These are phyloP conservation scores for Chara braunii DNA, from an alignment of 139 green algal species.

Conservation along the genomic window DNA sequence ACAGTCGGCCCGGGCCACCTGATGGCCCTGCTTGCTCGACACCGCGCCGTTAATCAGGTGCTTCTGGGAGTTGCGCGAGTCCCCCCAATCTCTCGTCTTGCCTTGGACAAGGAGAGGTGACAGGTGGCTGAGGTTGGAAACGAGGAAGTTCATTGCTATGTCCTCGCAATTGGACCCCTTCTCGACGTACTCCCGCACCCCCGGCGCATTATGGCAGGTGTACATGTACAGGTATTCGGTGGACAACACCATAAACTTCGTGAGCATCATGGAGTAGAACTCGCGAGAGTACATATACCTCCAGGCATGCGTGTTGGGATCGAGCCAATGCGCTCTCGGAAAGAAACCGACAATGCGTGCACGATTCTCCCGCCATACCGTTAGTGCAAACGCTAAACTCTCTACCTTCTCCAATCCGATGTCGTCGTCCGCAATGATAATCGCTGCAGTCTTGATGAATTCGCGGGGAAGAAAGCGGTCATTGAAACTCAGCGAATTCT, in stretches of 20 bases:
- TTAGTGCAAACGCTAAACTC: constrained; percentile 17
- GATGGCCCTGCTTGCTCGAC: constrained; percentile 5
- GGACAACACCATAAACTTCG: constrained; percentile 30
- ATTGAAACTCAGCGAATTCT: constrained; percentile 29
- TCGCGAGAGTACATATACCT: constrained; percentile 26
- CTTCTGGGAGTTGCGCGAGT: constrained; percentile 32
- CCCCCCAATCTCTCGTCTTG: constrained; percentile 23
- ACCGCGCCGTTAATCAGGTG: constrained; percentile 21
- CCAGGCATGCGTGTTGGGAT: neutral
- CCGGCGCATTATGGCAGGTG: constrained; percentile 13
- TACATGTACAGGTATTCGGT: constrained; percentile 32
- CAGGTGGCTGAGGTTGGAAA: constrained; percentile 3
- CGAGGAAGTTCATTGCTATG: constrained; percentile 41
- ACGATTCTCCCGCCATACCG: constrained; percentile 26
- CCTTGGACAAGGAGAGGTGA: constrained; percentile 24
- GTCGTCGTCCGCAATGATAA: constrained; percentile 34
- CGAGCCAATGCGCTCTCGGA: constrained; percentile 20
- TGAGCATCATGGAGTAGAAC: constrained; percentile 36
- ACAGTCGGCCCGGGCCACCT: constrained; percentile 22
- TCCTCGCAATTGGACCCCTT: constrained; percentile 33
- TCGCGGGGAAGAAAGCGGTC: constrained; percentile 31
- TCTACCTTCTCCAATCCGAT: constrained; percentile 23
- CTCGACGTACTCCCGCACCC: constrained; percentile 33
- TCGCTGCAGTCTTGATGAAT: constrained; percentile 27
- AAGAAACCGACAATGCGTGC: constrained; percentile 33